A percentile compares a stretch with the other conserved stretches of the same genome.
phyloP scores from a whole-genome alignment of 495 filamentous ascomycete species.

The Tuber umbilicatum region DNA sequence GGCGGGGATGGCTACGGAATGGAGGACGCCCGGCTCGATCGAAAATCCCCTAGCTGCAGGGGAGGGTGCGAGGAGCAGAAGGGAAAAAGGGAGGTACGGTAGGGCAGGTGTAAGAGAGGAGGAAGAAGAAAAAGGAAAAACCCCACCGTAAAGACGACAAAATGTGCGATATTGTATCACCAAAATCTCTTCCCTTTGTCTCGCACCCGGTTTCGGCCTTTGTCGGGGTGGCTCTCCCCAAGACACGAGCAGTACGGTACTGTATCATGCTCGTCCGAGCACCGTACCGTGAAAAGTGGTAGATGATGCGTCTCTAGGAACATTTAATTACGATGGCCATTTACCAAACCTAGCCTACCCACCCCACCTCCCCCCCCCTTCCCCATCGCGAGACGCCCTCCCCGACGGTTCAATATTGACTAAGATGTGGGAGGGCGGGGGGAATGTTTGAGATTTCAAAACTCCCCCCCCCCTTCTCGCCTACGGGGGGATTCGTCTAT shows the following conservation, averaged over 20 bases:
- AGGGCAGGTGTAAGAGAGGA: background rate
- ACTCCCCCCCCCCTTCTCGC: background rate
- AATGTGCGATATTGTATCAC: slow-evolving; percentile 2
- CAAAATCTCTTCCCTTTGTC: background rate
- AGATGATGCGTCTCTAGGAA: background rate
- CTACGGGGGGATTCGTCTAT: background rate
- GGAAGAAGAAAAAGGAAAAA: background rate
- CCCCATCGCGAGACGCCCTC: background rate
- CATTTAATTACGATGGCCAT: background rate
- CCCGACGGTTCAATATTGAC: background rate
- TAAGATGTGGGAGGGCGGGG: background rate
- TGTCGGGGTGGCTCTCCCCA: background rate
- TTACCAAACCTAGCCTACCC: background rate
- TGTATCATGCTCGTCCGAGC: background rate
- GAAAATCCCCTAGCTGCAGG: background rate
- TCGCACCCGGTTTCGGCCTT: background rate
- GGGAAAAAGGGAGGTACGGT: no score
- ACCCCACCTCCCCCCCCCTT: background rate
- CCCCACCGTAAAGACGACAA: background rate
- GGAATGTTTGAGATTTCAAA: slow-evolving; percentile 3
- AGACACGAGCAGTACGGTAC: background rate
- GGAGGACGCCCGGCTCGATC: background rate
- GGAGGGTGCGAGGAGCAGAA: background rate
- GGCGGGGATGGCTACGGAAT: background rate
- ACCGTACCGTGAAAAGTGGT: background rate